These are phyloP conservation scores for Ophiosphaerella korrae DNA, from an alignment of 2,329 filamentous ascomycete genomes.

Conservation along the genomic window DNA sequence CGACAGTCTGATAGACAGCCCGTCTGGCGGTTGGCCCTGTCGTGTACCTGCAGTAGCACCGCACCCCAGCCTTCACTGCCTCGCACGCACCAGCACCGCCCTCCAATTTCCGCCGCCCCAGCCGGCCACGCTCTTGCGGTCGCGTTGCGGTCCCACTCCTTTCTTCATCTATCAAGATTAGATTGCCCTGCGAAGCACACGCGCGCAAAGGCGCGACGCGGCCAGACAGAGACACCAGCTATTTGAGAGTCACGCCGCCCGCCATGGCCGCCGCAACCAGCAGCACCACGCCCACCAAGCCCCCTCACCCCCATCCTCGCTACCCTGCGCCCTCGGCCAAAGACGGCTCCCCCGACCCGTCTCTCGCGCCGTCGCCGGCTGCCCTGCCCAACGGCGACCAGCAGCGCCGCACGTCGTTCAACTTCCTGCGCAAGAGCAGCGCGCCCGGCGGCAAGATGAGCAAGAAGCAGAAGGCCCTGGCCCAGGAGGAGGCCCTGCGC, in stretches of 20 bases:
- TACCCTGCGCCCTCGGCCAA: constrained; percentile 17
- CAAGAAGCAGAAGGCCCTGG: constrained; percentile 61
- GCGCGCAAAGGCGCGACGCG: constrained; percentile 10
- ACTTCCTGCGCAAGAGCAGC: constrained; percentile 40
- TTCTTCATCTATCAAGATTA: constrained; percentile 32
- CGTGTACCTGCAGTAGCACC: constrained; percentile 6
- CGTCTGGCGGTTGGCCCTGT: background rate
- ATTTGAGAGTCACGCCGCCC: constrained; percentile 31
- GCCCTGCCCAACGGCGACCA: constrained; percentile 23
- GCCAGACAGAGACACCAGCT: background rate
- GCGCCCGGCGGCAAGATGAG: constrained; percentile 51
- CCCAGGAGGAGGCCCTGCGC: constrained; percentile 58
- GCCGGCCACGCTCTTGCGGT: constrained; percentile 4
- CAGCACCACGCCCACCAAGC: constrained; percentile 26
- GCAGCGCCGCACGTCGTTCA: constrained; percentile 41
- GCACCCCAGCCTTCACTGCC: constrained; percentile 1
- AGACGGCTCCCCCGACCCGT: constrained; percentile 37
- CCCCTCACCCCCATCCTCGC: constrained; percentile 10
- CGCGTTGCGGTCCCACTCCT: constrained; percentile 19
- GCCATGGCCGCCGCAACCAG: constrained; percentile 23
- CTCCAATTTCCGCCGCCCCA: constrained; percentile 26
- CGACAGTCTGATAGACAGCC: too few relatives aligned
- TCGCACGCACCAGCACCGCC: constrained; percentile 15
- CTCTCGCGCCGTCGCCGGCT: constrained; percentile 14
- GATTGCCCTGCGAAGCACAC: constrained; percentile 6